phyloP scores from a whole-genome alignment of 441 rosid species.

The Populus hybrid region DNA sequence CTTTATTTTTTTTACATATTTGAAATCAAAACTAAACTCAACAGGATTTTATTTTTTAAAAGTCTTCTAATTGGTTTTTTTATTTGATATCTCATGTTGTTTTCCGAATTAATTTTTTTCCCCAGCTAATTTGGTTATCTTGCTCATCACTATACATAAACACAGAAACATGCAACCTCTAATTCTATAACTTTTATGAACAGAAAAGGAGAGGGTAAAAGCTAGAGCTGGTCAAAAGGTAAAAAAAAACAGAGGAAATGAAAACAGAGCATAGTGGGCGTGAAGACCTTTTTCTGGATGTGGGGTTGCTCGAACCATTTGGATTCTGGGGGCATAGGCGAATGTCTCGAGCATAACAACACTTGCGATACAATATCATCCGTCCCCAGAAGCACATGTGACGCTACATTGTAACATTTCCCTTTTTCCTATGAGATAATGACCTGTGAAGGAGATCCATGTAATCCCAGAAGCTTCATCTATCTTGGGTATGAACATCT shows the following conservation, averaged over 20 bases:
- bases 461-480: neutral
- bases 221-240: neutral
- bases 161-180: no score
- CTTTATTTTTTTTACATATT: no score
- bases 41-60: no score
- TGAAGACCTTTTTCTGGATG: neutral
- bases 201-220: neutral
- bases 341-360: neutral
- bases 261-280: neutral
- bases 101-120: no score
- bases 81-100: neutral
- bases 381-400: neutral
- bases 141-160: neutral
- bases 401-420: neutral
- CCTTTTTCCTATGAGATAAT: neutral
- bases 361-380: neutral
- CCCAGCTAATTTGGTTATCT: no score
- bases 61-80: no score
- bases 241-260: neutral
- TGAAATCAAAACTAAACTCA: no score
- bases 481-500: neutral
- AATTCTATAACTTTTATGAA: no score
- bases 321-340: neutral
- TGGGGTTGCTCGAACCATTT: neutral
- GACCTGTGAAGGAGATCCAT: slow-evolving; percentile 1